Base-by-base conservation (phyloP, 1,139 yeast species). In the Scheffersomyces quercinus region DNA sequence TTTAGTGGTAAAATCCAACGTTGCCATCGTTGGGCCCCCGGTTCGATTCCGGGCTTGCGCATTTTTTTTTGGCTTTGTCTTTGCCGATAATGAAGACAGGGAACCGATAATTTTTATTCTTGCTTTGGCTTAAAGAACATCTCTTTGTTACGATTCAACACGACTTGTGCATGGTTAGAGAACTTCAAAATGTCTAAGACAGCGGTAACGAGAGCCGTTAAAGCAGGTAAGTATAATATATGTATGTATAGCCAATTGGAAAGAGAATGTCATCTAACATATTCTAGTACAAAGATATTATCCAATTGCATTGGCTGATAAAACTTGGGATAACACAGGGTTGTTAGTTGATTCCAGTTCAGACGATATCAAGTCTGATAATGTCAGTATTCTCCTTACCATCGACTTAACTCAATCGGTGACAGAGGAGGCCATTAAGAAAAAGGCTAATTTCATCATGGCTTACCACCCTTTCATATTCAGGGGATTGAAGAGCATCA, bases 401-500 rank as follows among this genome's bases (percentile, higher is more conserved):
- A 81, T 93, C 41, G 99, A 93, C 58, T 72, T 95, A 49, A 93
- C 99, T 0, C 81, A 81, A 39, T 61, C 81, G 0, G 99, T 95
- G 0, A 93, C 87, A 3, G 84, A 84, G 5, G 99, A 95, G 62
- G 98, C 98, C 1, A 67, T 93, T 29, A 56, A 58, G 2, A 55
- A 69, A 4, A 66, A 77, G 1, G 55, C 75, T 35, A 75, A 77
- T 47, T 60, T 89, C 43, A 75, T 95, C 13, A 66, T 95, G 59
- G 95, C 98, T 0, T 95, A 95, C 63, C 99, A 89, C 59, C 99
- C 99, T 1, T 89, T 93, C 60, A 89, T 95, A 37, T 95, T 95
- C 73, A 73, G 87, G 28, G 96, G 96, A 0, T 77, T 95, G 62
- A 95, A 91, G 62, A 70, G 83, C n/a, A 78, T 95, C 44, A 77